These are phyloP conservation scores for Halophytophthora batemanensis DNA, from an alignment of 352 stramenopile species.

Conservation along the genomic window DNA sequence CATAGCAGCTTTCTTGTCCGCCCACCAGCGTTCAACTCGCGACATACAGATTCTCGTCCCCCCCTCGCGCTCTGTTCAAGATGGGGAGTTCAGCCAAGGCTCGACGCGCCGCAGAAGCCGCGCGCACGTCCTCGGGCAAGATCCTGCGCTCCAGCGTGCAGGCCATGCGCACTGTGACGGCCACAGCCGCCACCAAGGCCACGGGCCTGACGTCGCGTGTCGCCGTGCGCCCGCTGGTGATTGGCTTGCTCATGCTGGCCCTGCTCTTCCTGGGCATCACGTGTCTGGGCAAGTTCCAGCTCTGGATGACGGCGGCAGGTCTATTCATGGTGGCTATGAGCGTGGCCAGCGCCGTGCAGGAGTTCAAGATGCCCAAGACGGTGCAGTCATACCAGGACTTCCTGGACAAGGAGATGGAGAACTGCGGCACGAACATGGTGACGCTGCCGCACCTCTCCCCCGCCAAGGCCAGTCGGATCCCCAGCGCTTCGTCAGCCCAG, in stretches of 20 bases:
- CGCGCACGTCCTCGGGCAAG: constrained; percentile 13
- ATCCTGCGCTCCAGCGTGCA: constrained; percentile 29
- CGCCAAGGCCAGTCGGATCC: constrained; percentile 12
- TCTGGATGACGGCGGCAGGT: constrained; percentile 65
- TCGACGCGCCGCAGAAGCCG: constrained; percentile 7
- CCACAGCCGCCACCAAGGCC: constrained; percentile 19
- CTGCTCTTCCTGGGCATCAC: constrained; percentile 44
- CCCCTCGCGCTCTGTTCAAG: constrained; percentile 6
- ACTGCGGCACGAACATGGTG: constrained; percentile 40
- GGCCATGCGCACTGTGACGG: constrained; percentile 29
- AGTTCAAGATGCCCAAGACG: constrained; percentile 44
- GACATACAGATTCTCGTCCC: too few relatives aligned
- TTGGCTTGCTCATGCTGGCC: constrained; percentile 33
- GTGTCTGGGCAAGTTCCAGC: constrained; percentile 49
- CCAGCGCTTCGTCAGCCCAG: constrained; percentile 9
- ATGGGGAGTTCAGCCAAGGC: constrained; percentile 24
- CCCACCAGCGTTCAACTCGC: too few relatives aligned
- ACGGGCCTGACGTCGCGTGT: constrained; percentile 16
- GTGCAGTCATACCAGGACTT: constrained; percentile 52
- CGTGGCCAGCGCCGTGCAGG: constrained; percentile 57
- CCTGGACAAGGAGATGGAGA: constrained; percentile 53
- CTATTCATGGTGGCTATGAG: constrained; percentile 63
- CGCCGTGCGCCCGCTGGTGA: constrained; percentile 23
- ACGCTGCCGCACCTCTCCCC: constrained; percentile 48
- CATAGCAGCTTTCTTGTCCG: too few relatives aligned